Evolutionary conservation across 208 protist species (phyloP).

Genomic region (Acanthamoeba royreba): DNA sequence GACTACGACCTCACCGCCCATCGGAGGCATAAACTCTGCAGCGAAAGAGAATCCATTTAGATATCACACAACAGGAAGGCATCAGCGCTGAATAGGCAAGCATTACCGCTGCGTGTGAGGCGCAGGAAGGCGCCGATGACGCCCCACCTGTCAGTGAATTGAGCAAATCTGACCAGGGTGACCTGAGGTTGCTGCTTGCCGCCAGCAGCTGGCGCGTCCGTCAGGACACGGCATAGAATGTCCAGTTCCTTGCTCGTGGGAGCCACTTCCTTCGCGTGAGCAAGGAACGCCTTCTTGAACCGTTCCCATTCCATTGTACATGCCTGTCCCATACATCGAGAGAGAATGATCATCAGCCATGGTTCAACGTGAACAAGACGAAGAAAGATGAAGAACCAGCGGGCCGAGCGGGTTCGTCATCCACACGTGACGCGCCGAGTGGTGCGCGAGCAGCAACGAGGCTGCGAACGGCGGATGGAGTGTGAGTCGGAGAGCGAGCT

Average conservation of each 20-base stretch:
- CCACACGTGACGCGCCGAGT: background rate
- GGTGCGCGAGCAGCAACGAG: background rate
- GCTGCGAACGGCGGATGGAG: background rate
- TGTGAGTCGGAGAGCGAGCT: background rate
- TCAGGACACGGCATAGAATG: background rate
- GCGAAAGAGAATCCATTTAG: background rate
- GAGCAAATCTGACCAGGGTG: background rate
- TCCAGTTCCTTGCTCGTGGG: background rate
- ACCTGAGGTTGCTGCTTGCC: background rate
- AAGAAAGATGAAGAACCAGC: background rate
- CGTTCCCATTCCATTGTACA: background rate
- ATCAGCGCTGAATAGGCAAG: background rate
- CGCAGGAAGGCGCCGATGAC: background rate
- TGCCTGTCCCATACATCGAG: background rate
- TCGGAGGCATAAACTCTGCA: background rate
- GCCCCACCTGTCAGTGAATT: background rate
- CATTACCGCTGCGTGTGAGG: background rate
- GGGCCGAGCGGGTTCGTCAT: background rate
- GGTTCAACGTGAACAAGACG: background rate
- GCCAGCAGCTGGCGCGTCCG: background rate
- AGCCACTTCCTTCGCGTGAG: background rate
- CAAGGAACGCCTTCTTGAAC: background rate
- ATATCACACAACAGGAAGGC: background rate
- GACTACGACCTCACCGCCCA: background rate
- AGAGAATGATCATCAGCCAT: too few species aligned